Conservation (phyloP, 73 alveolate genomes). For the Blepharisma stoltei region DNA sequence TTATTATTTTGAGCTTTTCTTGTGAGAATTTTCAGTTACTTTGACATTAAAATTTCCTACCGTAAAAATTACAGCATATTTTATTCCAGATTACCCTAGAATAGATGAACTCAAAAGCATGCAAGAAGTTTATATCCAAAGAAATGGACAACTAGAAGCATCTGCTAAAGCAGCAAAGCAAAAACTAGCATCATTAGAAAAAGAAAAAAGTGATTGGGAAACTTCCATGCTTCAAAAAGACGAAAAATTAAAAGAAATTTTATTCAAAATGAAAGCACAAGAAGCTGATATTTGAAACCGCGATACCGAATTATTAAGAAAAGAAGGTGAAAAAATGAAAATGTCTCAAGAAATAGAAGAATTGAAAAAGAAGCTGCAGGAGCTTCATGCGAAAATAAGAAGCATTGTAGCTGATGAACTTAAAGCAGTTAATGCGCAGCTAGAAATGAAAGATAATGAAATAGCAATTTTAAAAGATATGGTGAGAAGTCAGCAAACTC, state of each 20-base stretch:
- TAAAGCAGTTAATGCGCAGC: neutral
- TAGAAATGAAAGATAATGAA: conserved; percentile 9
- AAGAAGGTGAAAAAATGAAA: neutral
- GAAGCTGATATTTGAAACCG: neutral
- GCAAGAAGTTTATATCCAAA: too few relatives aligned
- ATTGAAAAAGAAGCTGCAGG: conserved; percentile 2
- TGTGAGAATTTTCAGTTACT: too few relatives aligned
- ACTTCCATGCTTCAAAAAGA: neutral
- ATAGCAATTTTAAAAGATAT: conserved; percentile 13
- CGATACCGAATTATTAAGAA: neutral
- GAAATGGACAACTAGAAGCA: neutral
- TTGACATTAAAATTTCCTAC: too few relatives aligned
- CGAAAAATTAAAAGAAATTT: neutral
- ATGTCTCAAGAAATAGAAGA: neutral
- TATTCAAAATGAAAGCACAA: neutral
- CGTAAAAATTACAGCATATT: too few relatives aligned
- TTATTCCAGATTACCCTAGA: too few relatives aligned
- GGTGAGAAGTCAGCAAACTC: conserved; percentile 24
- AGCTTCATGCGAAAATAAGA: conserved; percentile 12
- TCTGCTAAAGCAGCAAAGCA: neutral
- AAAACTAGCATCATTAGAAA: neutral
- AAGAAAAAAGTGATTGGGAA: neutral
- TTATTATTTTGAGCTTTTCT: too few relatives aligned
- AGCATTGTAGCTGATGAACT: conserved; percentile 3
- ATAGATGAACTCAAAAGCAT: too few relatives aligned